Percentiles rank a stretch among this genome's conserved stretches.
phyloP scores from a whole-genome alignment of 345 rosid genomes.

The Populus davidiana region DNA sequence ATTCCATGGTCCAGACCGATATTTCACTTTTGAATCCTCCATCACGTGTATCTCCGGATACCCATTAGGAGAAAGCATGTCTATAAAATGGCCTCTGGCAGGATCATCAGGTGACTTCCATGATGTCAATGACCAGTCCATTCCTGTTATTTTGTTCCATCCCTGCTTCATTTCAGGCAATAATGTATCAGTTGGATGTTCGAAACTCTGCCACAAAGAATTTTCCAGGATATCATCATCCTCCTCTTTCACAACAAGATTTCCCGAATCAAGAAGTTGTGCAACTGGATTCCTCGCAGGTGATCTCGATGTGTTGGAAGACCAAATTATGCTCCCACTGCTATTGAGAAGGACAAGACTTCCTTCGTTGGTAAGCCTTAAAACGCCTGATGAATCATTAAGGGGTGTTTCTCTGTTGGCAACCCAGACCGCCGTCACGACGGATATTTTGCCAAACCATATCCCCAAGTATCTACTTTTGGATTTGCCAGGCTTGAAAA shows the following conservation, averaged over 20 bases:
- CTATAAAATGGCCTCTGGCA: conserved; percentile 27
- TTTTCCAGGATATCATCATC: background rate
- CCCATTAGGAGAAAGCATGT: conserved; percentile 12
- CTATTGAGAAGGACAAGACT: background rate
- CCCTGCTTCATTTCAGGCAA: too few species aligned
- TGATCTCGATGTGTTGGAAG: background rate
- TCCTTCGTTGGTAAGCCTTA: background rate
- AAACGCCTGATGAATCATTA: background rate
- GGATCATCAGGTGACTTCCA: conserved; percentile 41
- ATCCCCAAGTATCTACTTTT: background rate
- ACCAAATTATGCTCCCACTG: background rate
- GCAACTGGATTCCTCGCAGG: background rate
- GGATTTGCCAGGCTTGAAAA: background rate
- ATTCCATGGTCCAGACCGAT: too few species aligned
- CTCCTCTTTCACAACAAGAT: too few species aligned
- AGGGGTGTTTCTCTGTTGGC: conserved; percentile 1
- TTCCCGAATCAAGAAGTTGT: background rate
- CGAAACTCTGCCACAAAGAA: background rate
- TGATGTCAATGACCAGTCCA: conserved; percentile 22
- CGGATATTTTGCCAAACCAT: background rate
- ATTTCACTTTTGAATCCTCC: too few species aligned
- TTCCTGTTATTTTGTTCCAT: background rate
- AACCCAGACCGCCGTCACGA: background rate
- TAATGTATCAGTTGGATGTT: too few species aligned
- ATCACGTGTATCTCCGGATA: conserved; percentile 20